Evolutionary conservation across 768 basidiomycete species (phyloP).

Genomic region (Trametes sanguinea): DNA sequence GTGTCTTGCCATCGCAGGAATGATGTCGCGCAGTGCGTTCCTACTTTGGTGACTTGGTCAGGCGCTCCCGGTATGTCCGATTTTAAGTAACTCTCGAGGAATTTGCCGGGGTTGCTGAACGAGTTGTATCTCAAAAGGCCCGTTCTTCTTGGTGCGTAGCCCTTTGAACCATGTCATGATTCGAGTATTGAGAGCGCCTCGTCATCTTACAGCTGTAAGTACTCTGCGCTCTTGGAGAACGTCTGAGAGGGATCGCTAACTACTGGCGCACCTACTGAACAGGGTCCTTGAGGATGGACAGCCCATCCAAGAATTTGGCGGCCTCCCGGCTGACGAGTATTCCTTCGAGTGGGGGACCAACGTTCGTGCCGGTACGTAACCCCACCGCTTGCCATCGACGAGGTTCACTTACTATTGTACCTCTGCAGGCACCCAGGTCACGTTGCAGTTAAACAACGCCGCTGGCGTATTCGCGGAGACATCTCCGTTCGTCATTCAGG

Average conservation of each 20-base stretch:
- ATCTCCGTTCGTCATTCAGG: not conserved
- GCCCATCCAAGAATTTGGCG: not conserved
- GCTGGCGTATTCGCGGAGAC: not conserved
- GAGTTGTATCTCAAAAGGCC: not conserved
- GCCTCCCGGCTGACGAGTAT: not conserved
- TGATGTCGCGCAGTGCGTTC: not conserved
- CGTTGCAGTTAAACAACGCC: not conserved
- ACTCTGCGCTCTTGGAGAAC: not conserved
- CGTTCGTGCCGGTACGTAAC: not conserved
- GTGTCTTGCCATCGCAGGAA: not conserved
- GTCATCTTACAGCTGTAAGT: not conserved
- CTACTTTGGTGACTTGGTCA: not conserved
- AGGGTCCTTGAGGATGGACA: not conserved
- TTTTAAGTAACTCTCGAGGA: no score
- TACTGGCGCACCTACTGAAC: not conserved
- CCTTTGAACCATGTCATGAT: not conserved
- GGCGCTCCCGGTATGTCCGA: not conserved
- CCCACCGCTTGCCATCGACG: not conserved
- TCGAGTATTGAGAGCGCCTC: not conserved
- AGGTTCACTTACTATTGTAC: no score
- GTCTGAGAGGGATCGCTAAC: not conserved
- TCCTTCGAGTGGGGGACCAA: not conserved
- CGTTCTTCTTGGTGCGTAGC: not conserved
- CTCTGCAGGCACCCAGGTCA: not conserved
- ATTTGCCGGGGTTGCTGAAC: not conserved